Evolutionary conservation across 2,329 filamentous ascomycete genomes (phyloP).

Genomic region (Clarireedia sp.): DNA sequence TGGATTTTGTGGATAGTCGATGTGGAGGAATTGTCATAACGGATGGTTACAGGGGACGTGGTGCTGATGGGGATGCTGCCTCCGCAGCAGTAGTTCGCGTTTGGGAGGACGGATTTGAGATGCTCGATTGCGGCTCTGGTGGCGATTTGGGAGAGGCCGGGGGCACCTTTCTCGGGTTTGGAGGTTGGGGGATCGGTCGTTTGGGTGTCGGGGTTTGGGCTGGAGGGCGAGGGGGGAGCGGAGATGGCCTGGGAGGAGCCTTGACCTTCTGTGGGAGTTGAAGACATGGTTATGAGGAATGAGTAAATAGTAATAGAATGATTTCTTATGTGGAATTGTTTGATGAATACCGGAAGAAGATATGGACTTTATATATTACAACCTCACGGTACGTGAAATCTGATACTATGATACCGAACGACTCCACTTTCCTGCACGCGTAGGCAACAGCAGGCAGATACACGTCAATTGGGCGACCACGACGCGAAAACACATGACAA

Average conservation of each 20-base stretch:
- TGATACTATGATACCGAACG: background rate
- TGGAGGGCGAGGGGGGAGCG: background rate
- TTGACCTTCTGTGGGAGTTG: background rate
- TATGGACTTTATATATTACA: no score
- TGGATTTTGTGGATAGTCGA: conserved; percentile 2
- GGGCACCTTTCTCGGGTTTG: background rate
- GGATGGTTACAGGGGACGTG: conserved; percentile 8
- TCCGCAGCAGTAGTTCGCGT: conserved; percentile 16
- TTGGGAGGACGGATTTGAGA: conserved; percentile 1
- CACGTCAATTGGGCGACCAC: background rate
- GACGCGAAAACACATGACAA: background rate
- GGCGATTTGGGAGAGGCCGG: background rate
- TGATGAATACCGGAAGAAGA: no score
- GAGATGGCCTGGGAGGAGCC: background rate
- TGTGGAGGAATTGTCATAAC: conserved; percentile 14
- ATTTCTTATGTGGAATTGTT: no score
- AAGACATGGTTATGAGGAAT: background rate
- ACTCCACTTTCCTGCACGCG: background rate
- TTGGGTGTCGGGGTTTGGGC: background rate
- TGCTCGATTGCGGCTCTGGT: background rate
- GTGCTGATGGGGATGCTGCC: conserved; percentile 13
- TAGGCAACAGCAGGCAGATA: background rate
- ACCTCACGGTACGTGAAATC: background rate
- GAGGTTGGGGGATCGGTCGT: background rate
- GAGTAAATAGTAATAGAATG: background rate